Evolutionary conservation across 495 filamentous ascomycete species (phyloP).

Genomic region (Thermochaetoides thermophila): DNA sequence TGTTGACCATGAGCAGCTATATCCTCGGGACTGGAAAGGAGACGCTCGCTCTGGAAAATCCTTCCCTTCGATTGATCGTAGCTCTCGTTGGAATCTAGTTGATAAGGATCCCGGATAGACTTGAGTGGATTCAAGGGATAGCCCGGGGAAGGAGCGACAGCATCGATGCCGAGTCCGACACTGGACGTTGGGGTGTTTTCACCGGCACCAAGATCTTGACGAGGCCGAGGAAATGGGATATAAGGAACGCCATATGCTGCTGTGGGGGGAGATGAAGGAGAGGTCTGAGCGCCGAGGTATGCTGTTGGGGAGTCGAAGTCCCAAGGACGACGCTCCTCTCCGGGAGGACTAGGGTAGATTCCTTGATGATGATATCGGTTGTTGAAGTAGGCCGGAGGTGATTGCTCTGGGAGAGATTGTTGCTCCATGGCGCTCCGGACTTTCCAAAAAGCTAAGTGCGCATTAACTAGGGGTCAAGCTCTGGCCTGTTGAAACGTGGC

Average conservation of each 20-base stretch:
- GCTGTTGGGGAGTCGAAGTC: neutral
- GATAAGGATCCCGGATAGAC: slow-evolving; percentile 3
- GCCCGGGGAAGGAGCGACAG: neutral
- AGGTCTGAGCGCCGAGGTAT: neutral
- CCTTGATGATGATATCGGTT: neutral
- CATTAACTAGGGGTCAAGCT: no score
- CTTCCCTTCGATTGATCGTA: slow-evolving; percentile 1
- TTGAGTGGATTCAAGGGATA: neutral
- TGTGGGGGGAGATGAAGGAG: no score
- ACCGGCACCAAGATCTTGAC: no score
- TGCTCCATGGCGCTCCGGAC: slow-evolving; percentile 4
- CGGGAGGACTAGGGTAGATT: no score
- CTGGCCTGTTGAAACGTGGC: no score
- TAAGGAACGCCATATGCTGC: no score
- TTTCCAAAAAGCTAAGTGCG: no score
- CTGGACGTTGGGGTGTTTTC: slow-evolving; percentile 1
- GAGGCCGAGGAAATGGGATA: no score
- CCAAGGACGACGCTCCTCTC: no score
- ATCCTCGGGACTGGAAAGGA: neutral
- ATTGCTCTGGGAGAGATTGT: neutral
- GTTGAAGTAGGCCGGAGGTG: neutral
- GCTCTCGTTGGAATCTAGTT: neutral
- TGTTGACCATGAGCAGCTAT: neutral
- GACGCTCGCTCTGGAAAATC: neutral
- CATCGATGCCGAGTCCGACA: slow-evolving; percentile 3